A percentile compares a stretch with the other conserved stretches of the same genome.
These are phyloP conservation scores for Tolypocladium nubicola DNA, from an alignment of 2,329 filamentous ascomycete genomes.

Conservation along the genomic window DNA sequence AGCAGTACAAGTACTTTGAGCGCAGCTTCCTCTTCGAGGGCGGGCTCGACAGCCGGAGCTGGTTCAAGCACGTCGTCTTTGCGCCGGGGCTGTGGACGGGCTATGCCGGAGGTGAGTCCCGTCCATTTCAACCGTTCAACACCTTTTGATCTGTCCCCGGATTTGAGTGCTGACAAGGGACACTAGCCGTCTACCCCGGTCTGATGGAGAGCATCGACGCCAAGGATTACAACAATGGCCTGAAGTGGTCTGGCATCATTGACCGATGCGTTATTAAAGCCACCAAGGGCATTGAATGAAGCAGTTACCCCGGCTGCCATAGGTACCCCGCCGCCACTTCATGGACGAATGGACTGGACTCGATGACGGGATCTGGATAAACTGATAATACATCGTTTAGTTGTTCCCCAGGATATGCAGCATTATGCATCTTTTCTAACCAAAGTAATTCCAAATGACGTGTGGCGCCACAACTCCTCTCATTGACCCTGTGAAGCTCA, in stretches of 20 bases:
- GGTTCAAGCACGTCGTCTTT: slow-evolving; percentile 95
- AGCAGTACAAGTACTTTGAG: slow-evolving; percentile 76
- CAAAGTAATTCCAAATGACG: background rate
- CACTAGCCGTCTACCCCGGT: slow-evolving; percentile 48
- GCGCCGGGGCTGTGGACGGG: slow-evolving; percentile 87
- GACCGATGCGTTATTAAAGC: slow-evolving; percentile 38
- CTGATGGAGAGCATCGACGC: slow-evolving; percentile 51
- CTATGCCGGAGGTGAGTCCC: slow-evolving; percentile 60
- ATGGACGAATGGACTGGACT: background rate
- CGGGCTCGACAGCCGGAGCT: slow-evolving; percentile 68
- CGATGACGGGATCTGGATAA: background rate
- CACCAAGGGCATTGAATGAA: slow-evolving; percentile 24
- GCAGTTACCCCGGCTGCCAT: background rate
- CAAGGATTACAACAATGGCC: slow-evolving; percentile 45
- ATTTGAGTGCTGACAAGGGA: background rate
- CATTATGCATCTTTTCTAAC: background rate
- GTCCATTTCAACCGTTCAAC: slow-evolving; percentile 2
- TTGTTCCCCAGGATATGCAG: background rate
- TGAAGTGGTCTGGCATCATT: slow-evolving; percentile 51
- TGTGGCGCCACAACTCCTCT: background rate
- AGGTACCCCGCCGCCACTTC: background rate
- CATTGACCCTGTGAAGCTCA: background rate
- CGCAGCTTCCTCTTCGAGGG: slow-evolving; percentile 64
- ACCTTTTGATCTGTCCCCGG: background rate
- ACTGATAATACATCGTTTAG: background rate